Percentiles rank a stretch among this genome's conserved stretches.
Conservation (phyloP, 306 rosid genomes). For the Castanopsis chinensis region DNA sequence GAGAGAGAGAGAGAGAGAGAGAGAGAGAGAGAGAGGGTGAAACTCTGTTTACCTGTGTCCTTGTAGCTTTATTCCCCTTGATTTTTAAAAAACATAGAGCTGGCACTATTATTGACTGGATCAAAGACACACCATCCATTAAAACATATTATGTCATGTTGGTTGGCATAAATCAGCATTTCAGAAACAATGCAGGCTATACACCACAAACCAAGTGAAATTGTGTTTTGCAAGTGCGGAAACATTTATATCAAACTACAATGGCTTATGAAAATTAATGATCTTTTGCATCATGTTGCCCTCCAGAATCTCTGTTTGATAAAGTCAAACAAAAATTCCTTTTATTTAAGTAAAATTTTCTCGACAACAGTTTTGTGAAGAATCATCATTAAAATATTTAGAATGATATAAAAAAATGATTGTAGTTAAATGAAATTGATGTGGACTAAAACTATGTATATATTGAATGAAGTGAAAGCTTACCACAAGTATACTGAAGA, state of each 20-base stretch:
- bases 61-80: background rate
- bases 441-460: background rate
- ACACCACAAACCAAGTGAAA: background rate
- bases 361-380: no score
- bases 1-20: no score
- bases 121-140: background rate
- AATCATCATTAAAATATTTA: background rate
- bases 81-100: background rate
- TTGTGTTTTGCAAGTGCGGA: background rate
- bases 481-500: constrained; percentile 63
- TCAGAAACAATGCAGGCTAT: background rate
- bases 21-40: background rate
- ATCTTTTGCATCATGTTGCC: no score
- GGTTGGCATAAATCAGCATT: background rate
- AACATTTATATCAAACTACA: background rate
- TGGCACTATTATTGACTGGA: background rate
- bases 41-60: background rate
- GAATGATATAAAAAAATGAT: background rate
- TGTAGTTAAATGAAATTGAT: background rate
- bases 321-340: no score
- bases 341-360: no score
- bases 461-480: constrained; percentile 22
- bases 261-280: no score
- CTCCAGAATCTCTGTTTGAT: no score
- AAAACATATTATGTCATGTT: background rate